phyloP scores from a whole-genome alignment of 2,329 filamentous ascomycete species.

The Diaporthe australafricana region DNA sequence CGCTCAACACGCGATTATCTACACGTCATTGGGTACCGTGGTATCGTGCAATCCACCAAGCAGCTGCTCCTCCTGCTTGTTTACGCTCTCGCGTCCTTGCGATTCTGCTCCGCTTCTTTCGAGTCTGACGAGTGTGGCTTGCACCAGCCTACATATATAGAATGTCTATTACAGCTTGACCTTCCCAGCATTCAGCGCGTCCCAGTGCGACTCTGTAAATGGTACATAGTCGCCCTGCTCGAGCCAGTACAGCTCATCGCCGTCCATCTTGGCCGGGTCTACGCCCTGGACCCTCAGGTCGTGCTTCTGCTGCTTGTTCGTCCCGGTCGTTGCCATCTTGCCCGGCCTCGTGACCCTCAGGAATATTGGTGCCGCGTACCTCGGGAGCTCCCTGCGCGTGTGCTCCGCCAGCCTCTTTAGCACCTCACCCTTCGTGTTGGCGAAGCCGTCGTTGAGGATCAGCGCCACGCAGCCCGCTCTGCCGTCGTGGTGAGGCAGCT shows the following conservation, averaged over 20 bases:
- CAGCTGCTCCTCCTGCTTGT: too few species aligned
- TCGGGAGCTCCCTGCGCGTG: constrained; percentile 69
- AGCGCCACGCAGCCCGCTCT: constrained; percentile 77
- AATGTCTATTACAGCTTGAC: constrained; percentile 71
- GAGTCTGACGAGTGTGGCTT: neutral
- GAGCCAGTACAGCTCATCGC: constrained; percentile 72
- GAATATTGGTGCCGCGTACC: constrained; percentile 83
- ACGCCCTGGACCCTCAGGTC: constrained; percentile 79
- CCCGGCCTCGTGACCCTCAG: constrained; percentile 72
- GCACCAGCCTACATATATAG: neutral
- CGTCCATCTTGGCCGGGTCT: constrained; percentile 66
- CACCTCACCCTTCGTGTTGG: constrained; percentile 50
- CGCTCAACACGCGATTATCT: too few species aligned
- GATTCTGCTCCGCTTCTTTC: neutral
- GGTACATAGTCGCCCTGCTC: constrained; percentile 73
- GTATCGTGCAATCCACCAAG: too few species aligned
- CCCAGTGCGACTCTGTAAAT: constrained; percentile 78
- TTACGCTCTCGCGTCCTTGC: too few species aligned
- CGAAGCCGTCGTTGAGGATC: constrained; percentile 57
- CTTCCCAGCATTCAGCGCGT: constrained; percentile 71
- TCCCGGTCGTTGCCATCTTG: constrained; percentile 77
- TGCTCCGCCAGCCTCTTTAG: constrained; percentile 73
- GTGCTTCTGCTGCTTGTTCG: constrained; percentile 90
- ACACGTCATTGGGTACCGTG: too few species aligned
- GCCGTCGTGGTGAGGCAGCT: constrained; percentile 84